Evolutionary conservation across 345 rosid species (phyloP).

Genomic region (Eucalyptus erythrocorys): DNA sequence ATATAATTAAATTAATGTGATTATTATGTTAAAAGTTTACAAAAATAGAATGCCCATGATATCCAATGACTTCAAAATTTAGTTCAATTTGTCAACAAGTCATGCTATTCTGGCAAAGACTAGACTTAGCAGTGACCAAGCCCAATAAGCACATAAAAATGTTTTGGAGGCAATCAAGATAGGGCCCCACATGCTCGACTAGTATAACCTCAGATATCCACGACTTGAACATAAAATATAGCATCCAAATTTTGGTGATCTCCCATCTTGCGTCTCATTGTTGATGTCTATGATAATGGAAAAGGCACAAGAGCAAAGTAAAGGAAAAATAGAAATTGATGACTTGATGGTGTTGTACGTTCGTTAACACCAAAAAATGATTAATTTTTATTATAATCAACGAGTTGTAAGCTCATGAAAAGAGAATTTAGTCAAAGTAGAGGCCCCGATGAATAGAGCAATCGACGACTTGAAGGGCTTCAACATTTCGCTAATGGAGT

Average conservation of each 20-base stretch:
- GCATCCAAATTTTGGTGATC: not conserved
- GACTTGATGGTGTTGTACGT: no score
- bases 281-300: not conserved
- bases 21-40: not conserved
- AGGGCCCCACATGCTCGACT: no score
- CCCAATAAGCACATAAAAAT: not conserved
- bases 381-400: no score
- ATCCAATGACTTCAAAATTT: not conserved
- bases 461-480: no score
- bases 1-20: not conserved
- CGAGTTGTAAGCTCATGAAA: no score
- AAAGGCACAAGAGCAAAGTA: not conserved
- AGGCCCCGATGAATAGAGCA: no score
- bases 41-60: not conserved
- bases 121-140: not conserved
- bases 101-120: not conserved
- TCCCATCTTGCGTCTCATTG: not conserved
- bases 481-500: no score
- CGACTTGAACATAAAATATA: not conserved
- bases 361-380: no score
- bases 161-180: not conserved
- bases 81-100: not conserved
- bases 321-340: not conserved
- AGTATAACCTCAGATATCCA: not conserved
- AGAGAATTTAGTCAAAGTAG: fast-evolving